Base-by-base conservation (phyloP, 2,329 filamentous ascomycete species). In the Xylariaceae sp. region DNA sequence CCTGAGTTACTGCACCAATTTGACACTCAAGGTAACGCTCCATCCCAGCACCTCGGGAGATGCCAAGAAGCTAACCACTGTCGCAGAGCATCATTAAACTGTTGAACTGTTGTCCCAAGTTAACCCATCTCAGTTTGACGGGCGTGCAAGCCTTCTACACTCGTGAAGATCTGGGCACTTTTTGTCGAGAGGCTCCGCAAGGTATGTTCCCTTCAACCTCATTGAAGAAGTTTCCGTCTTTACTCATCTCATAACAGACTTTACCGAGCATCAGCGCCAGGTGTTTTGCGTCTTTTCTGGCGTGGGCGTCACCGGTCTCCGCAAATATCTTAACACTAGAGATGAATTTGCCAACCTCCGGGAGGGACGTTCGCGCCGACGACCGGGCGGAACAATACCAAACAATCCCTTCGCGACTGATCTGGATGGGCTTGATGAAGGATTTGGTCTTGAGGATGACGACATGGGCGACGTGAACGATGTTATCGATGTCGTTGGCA, bases 251-350 rank as follows among this genome's bases (percentile, higher is more conserved):
- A 2, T 49, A 41, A 3, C 58, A 86, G 94, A 97, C 74, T 99
- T 99, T 72, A 97, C 92, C 15, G 89, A 93, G 51, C 92, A 97
- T 71, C 94, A 99, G 73, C 86, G 94, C 63, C 88, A 93, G 55
- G 91, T 97, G 6, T 99, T 99, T 72, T 99, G 94, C 71, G 94
- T 99, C 56, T 99, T 99, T 74, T 97, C 92, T 1, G 93, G 94
- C 4, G 82, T 84, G 30, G 92, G 92, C 57, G 93, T 99, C 1
- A 78, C 79, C 48, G 83, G 84, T 47, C 83, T 99, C 30, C 88
- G 93, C 48, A 82, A 87, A 34, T 89, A 92, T 70, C 80, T 99
- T 45, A 95, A 92, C 65, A 77, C 73, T 0, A 75, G 77, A 9
- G 72, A 74, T 0, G 73, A 76, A 39, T 84, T 82, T 56, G 75